Percentiles rank a stretch among this genome's conserved stretches.
phyloP scores from a whole-genome alignment of 495 filamentous ascomycete genomes.

The Aspergillus bertholletiae region DNA sequence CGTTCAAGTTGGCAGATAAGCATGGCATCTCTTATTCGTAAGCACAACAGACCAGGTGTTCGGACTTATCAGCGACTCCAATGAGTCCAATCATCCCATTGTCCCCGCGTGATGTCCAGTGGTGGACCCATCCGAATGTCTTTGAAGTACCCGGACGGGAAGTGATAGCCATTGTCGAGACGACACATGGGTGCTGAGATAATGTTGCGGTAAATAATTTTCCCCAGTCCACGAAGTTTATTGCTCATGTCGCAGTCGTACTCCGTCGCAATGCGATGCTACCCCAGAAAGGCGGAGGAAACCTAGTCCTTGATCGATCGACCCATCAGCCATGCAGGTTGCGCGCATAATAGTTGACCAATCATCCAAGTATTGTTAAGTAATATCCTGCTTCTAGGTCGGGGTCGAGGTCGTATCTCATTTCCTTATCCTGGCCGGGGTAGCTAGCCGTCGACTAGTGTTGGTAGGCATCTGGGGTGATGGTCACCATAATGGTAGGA shows the following conservation, averaged over 20 bases:
- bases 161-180: not conserved
- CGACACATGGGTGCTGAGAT: not conserved
- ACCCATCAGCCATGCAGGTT: not conserved
- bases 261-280: not conserved
- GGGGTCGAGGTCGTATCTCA: not conserved
- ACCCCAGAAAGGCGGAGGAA: not conserved
- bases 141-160: not conserved
- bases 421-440: not conserved
- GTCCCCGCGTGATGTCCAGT: conserved; percentile 3
- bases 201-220: not conserved
- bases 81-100: conserved; percentile 1
- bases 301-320: not conserved
- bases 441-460: not conserved
- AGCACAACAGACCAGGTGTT: not conserved
- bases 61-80: conserved; percentile 1
- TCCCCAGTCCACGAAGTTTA: not conserved
- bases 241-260: not conserved
- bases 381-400: not conserved
- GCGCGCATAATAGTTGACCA: not conserved
- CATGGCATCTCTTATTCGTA: conserved; percentile 9
- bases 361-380: not conserved
- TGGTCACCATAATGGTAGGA: not conserved
- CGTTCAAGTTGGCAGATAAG: conserved; percentile 7
- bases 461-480: not conserved
- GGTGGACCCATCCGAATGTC: not conserved